Evolutionary conservation across 2,329 filamentous ascomycete genomes (phyloP).

Genomic region (Ramularia endophylla): DNA sequence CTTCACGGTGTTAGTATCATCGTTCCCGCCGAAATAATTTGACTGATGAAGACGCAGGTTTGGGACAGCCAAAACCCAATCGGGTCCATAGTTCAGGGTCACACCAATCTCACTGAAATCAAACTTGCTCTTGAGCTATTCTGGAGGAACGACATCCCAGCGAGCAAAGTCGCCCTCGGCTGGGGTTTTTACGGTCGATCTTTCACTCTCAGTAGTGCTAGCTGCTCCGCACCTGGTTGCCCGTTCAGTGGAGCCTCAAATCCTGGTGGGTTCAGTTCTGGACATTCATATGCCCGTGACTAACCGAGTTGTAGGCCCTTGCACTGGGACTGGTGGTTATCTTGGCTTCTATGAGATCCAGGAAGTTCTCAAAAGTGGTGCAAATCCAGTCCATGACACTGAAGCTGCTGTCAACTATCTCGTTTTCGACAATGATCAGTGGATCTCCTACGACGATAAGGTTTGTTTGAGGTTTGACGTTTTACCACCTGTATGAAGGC

Average conservation of each 20-base stretch:
- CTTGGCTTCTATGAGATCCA: too few species aligned
- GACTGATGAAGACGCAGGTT: too few species aligned
- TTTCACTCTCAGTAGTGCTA: background rate
- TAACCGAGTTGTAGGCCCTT: too few species aligned
- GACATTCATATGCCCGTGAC: too few species aligned
- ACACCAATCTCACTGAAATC: constrained; percentile 48
- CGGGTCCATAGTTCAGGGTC: constrained; percentile 32
- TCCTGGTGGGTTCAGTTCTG: too few species aligned
- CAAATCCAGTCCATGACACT: constrained; percentile 22
- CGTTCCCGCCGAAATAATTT: too few species aligned
- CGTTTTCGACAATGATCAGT: constrained; percentile 32
- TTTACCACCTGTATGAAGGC: too few species aligned
- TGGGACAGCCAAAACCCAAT: constrained; percentile 6
- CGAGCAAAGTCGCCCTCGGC: constrained; percentile 41
- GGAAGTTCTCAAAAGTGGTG: too few species aligned
- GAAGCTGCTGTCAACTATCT: constrained; percentile 32
- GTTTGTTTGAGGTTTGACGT: too few species aligned
- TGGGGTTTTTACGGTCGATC: constrained; percentile 28
- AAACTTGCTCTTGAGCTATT: constrained; percentile 38
- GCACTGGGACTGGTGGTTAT: too few species aligned
- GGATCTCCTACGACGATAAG: constrained; percentile 37
- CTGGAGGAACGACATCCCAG: constrained; percentile 40
- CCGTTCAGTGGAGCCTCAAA: constrained; percentile 6
- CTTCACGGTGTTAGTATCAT: constrained; percentile 42
- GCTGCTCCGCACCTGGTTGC: background rate